These are phyloP conservation scores for Salvia splendens DNA, from an alignment of 257 asterid genomes.

Conservation along the genomic window DNA sequence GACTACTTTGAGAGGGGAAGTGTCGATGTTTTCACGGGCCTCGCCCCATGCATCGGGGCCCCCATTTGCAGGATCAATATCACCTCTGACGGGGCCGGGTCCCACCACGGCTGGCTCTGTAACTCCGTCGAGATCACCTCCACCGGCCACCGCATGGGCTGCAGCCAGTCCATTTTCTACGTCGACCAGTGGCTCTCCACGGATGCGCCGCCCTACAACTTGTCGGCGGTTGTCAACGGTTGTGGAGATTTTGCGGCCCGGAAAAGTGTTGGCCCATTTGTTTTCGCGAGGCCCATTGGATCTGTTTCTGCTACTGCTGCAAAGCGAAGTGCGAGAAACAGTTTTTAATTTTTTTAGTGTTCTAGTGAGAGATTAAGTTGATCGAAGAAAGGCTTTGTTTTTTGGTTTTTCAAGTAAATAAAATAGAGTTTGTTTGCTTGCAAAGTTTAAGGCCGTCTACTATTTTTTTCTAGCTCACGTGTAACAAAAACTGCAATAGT, in stretches of 20 bases:
- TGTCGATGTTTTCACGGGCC: conserved; percentile 55
- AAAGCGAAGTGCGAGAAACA: background rate
- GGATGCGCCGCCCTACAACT: conserved; percentile 47
- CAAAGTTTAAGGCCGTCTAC: background rate
- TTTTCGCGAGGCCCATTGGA: conserved; percentile 33
- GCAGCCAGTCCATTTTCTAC: conserved; percentile 49
- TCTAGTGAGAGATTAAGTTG: background rate
- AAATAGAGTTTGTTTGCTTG: background rate
- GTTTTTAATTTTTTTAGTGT: no score
- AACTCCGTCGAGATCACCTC: conserved; percentile 54
- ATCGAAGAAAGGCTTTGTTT: background rate
- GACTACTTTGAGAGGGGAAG: conserved; percentile 61
- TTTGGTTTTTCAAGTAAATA: no score
- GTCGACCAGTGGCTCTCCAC: conserved; percentile 59
- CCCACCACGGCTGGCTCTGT: conserved; percentile 63
- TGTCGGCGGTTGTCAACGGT: conserved; percentile 44
- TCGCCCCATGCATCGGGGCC: conserved; percentile 44
- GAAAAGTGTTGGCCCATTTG: conserved; percentile 35
- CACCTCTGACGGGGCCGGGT: conserved; percentile 63
- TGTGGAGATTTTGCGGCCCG: conserved; percentile 31
- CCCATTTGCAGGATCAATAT: conserved; percentile 60
- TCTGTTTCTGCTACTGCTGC: conserved; percentile 14
- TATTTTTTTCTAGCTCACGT: no score
- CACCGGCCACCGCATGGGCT: conserved; percentile 50
- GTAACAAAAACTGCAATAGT: no score